Evolutionary conservation across 768 basidiomycete species (phyloP), one percentile per base, ranked within the genome.

Genomic region (Termitomyces sp.): DNA sequence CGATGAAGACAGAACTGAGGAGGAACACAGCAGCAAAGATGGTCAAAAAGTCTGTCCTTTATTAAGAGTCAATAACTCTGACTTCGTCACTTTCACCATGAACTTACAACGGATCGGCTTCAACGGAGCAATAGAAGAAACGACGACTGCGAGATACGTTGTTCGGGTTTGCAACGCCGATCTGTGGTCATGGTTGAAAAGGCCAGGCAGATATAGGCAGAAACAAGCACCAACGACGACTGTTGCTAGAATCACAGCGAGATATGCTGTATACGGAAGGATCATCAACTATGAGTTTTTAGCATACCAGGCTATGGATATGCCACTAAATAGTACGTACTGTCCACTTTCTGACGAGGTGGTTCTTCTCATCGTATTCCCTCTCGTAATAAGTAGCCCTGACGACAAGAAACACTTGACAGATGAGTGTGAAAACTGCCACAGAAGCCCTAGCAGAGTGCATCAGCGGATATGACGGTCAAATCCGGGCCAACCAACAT

Each of bases 101-200:
- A 0, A 65, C 75, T 61, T 62, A 80, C 79, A 81, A 63, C 7
- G 68, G 57, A 2, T 63, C 34, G 11, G 66, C 72, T 15, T 77
- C 61, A 7, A 81, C 70, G 4, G 80, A 81, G 61, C 81, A 82
- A 64, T 81, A 81, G 63, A 82, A 81, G 61, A 78, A 80, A 6
- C 80, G 77, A 30, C 80, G 75, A 62, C 70, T 72, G n/a, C 80
- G 77, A 22, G 77, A 77, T 16, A 81, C 71, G 1, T 63, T 67
- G 2, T 55, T 52, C 12, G 76, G 75, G 52, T 77, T 65, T 9
- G 58, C 63, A 1, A 74, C 72, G 1, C 79, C 79, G 55, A 78
- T 65, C 77, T 81, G 4, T 30, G 49, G 36, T 12, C 37, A 18
- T 34, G 58, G 30, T 30, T 11, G 46, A 27, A 24, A 18, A 34